phyloP scores from a whole-genome alignment of 2,329 filamentous ascomycete species.

The Claviceps lovelessii region DNA sequence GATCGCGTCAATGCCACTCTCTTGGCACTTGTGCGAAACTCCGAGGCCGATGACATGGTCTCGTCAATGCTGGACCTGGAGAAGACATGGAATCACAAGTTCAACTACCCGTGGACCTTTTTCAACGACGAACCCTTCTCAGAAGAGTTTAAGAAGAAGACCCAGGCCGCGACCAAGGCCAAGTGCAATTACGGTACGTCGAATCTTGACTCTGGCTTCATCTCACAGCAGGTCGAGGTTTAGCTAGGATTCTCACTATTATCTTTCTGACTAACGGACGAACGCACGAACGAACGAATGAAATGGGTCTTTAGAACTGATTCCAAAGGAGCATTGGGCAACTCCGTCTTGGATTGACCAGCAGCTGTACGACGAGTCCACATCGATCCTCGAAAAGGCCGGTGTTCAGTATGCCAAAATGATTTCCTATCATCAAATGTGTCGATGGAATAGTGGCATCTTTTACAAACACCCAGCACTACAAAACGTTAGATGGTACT shows the following conservation, averaged over 20 bases:
- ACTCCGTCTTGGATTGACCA: constrained; percentile 83
- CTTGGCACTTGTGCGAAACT: constrained; percentile 80
- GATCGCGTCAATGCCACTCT: constrained; percentile 88
- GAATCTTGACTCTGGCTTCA: neutral
- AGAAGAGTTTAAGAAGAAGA: constrained; percentile 80
- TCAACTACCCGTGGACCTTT: constrained; percentile 99
- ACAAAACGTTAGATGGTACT: constrained; percentile 75
- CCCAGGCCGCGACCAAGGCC: constrained; percentile 70
- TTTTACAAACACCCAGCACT: constrained; percentile 95
- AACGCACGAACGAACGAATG: too few relatives aligned
- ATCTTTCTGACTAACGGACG: neutral
- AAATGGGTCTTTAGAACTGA: constrained; percentile 44
- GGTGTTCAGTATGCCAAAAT: constrained; percentile 82
- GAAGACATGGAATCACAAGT: constrained; percentile 92
- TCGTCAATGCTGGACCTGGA: constrained; percentile 85
- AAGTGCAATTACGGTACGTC: constrained; percentile 68
- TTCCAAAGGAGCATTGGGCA: constrained; percentile 92
- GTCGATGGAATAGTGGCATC: constrained; percentile 93
- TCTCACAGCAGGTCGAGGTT: neutral
- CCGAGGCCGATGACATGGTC: constrained; percentile 72
- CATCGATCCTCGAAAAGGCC: constrained; percentile 67
- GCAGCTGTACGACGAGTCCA: constrained; percentile 73
- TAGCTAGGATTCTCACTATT: neutral
- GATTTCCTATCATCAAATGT: constrained; percentile 96
- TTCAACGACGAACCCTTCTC: constrained; percentile 94